Conservation (phyloP, 495 filamentous ascomycete species). For the Aspergillus haitiensis region DNA sequence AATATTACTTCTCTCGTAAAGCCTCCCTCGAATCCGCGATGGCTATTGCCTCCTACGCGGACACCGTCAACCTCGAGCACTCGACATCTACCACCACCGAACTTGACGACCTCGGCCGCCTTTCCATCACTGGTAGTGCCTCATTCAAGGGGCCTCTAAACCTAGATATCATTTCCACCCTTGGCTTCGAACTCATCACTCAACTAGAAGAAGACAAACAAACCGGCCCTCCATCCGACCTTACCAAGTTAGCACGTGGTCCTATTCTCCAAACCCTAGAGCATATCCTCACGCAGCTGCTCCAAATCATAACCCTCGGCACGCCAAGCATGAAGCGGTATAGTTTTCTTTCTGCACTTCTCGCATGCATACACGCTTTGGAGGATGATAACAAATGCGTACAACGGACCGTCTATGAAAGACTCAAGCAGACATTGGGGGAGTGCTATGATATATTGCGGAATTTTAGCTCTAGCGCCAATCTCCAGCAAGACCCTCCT, state of each 20-base stretch:
- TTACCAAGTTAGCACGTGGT: slow-evolving; percentile 18
- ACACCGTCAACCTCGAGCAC: slow-evolving; percentile 12
- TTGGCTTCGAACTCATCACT: slow-evolving; percentile 27
- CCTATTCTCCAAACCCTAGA: slow-evolving; percentile 24
- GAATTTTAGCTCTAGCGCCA: background rate
- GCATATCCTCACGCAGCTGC: slow-evolving; percentile 25
- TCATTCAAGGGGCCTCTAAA: slow-evolving; percentile 27
- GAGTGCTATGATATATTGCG: slow-evolving; percentile 19
- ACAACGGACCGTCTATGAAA: slow-evolving; percentile 20
- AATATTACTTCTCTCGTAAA: slow-evolving; percentile 51
- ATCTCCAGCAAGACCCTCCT: too few species aligned
- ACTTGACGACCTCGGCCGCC: slow-evolving; percentile 18
- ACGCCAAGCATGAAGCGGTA: slow-evolving; percentile 28
- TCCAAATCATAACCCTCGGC: slow-evolving; percentile 24
- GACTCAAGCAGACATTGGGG: slow-evolving; percentile 16
- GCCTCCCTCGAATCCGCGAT: slow-evolving; percentile 40
- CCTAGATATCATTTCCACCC: slow-evolving; percentile 25
- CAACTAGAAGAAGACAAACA: slow-evolving; percentile 26
- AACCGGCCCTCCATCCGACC: slow-evolving; percentile 13
- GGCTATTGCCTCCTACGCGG: slow-evolving; percentile 25
- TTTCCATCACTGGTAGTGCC: slow-evolving; percentile 17
- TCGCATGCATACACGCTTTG: slow-evolving; percentile 27
- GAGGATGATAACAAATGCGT: slow-evolving; percentile 20
- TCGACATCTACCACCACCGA: background rate
- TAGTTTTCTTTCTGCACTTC: slow-evolving; percentile 22